Evolutionary conservation across 2,329 filamentous ascomycete species (phyloP).

Genomic region (Neofusicoccum kwambonambiense): DNA sequence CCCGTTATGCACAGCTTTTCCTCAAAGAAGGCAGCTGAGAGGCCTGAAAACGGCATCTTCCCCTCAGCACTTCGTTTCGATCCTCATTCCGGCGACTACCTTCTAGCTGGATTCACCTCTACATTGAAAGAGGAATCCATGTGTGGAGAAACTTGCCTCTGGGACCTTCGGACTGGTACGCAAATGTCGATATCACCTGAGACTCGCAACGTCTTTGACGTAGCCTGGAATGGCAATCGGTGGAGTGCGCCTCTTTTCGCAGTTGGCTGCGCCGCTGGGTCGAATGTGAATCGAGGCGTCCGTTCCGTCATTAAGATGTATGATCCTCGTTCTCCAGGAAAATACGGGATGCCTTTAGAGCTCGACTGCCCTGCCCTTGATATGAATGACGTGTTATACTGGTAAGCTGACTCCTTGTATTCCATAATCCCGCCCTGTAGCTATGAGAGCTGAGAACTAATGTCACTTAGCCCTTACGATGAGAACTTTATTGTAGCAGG

Average conservation of each 20-base stretch:
- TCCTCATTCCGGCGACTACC: constrained; percentile 33
- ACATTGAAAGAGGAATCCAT: constrained; percentile 30
- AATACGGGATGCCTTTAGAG: constrained; percentile 38
- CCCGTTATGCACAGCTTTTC: constrained; percentile 26
- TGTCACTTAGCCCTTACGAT: constrained; percentile 40
- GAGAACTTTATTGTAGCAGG: constrained; percentile 56
- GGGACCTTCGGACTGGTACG: constrained; percentile 47
- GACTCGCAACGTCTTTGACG: constrained; percentile 57
- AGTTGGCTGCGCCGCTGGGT: constrained; percentile 48
- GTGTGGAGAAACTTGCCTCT: constrained; percentile 55
- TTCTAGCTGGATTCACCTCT: constrained; percentile 57
- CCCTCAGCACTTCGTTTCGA: constrained; percentile 36
- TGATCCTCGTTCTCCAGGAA: constrained; percentile 37
- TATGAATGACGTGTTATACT: constrained; percentile 60
- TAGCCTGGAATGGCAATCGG: constrained; percentile 53
- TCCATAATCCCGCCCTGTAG: not conserved
- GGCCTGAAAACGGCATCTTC: constrained; percentile 30
- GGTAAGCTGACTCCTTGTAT: constrained; percentile 26
- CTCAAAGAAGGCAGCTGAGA: constrained; percentile 31
- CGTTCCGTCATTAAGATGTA: constrained; percentile 56
- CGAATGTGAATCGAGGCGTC: constrained; percentile 38
- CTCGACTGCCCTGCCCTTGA: constrained; percentile 59
- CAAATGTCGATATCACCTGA: constrained; percentile 45
- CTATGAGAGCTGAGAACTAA: not conserved
- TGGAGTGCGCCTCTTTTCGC: constrained; percentile 47